Percentiles rank a stretch among this genome's conserved stretches.
phyloP scores from a whole-genome alignment of 805 yeast genomes.

The Kregervanrija delftensis region DNA sequence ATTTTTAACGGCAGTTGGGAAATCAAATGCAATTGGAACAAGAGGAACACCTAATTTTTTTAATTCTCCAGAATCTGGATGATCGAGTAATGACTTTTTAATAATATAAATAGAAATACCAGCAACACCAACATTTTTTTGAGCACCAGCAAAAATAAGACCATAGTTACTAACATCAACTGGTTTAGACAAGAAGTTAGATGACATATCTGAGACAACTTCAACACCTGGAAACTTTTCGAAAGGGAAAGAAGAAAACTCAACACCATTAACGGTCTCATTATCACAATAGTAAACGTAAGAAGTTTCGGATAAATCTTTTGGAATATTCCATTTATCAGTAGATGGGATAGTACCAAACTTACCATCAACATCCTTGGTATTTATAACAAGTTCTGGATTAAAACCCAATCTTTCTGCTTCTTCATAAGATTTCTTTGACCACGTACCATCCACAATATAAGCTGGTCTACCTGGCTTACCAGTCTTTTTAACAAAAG shows the following conservation, averaged over 20 bases:
- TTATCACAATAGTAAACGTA: conserved; percentile 91
- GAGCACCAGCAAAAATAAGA: conserved; percentile 94
- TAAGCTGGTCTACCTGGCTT: conserved; percentile 78
- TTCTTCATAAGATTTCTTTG: conserved; percentile 81
- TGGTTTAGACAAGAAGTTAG: conserved; percentile 77
- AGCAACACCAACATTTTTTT: conserved; percentile 94
- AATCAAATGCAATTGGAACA: conserved; percentile 84
- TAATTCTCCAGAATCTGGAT: conserved; percentile 58
- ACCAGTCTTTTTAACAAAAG: conserved; percentile 58
- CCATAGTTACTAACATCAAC: conserved; percentile 84
- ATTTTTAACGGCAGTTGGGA: conserved; percentile 78
- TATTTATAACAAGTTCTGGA: conserved; percentile 59
- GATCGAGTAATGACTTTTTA: conserved; percentile 69
- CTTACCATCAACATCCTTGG: conserved; percentile 50
- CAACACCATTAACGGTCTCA: conserved; percentile 95
- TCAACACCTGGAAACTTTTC: conserved; percentile 63
- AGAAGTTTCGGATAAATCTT: conserved; percentile 62
- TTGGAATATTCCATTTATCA: conserved; percentile 54
- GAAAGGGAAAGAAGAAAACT: conserved; percentile 48
- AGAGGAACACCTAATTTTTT: conserved; percentile 59
- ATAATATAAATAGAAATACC: conserved; percentile 90
- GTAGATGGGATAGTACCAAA: conserved; percentile 63
- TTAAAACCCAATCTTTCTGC: conserved; percentile 78
- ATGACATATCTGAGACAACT: conserved; percentile 91
- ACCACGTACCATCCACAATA: conserved; percentile 91